Percentiles rank a stretch among this genome's conserved stretches.
phyloP scores from a whole-genome alignment of 306 rosid genomes.

The Rosa persica region DNA sequence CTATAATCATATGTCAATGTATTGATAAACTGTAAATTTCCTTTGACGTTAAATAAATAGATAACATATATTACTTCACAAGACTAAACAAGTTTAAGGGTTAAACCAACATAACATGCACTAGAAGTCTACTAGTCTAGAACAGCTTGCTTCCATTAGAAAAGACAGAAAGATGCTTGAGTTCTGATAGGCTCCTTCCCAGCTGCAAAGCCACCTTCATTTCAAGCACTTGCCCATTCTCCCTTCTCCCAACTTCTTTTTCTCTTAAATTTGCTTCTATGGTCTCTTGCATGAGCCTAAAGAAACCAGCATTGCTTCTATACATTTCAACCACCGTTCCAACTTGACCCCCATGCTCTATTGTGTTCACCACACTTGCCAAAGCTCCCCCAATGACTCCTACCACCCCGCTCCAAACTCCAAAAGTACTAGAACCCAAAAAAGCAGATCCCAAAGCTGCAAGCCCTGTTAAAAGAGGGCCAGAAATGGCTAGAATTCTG shows the following conservation, averaged over 20 bases:
- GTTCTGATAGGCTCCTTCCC: constrained; percentile 63
- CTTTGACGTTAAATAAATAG: too few species aligned
- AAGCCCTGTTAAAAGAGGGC: constrained; percentile 58
- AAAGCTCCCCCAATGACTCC: constrained; percentile 63
- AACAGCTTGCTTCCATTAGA: constrained; percentile 67
- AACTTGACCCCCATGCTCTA: constrained; percentile 83
- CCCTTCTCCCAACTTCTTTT: constrained; percentile 46
- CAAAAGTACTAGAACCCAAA: constrained; percentile 24
- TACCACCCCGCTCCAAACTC: constrained; percentile 45
- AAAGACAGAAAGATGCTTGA: constrained; percentile 43
- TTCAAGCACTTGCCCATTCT: constrained; percentile 64
- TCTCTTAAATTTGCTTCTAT: constrained; percentile 48
- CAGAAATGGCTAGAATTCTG: constrained; percentile 56
- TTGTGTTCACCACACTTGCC: constrained; percentile 57
- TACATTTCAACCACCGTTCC: constrained; percentile 88
- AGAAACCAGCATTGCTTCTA: constrained; percentile 50
- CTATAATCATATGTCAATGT: too few species aligned
- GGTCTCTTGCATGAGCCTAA: constrained; percentile 64
- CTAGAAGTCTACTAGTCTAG: constrained; percentile 16
- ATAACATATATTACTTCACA: constrained; percentile 18
- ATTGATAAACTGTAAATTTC: too few species aligned
- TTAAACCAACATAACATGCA: neutral
- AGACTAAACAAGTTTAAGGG: neutral
- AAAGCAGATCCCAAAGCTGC: constrained; percentile 56
- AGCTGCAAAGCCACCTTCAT: constrained; percentile 61